Conservation (phyloP, 2,329 filamentous ascomycete species). For the Keithomyces neogunnii region DNA sequence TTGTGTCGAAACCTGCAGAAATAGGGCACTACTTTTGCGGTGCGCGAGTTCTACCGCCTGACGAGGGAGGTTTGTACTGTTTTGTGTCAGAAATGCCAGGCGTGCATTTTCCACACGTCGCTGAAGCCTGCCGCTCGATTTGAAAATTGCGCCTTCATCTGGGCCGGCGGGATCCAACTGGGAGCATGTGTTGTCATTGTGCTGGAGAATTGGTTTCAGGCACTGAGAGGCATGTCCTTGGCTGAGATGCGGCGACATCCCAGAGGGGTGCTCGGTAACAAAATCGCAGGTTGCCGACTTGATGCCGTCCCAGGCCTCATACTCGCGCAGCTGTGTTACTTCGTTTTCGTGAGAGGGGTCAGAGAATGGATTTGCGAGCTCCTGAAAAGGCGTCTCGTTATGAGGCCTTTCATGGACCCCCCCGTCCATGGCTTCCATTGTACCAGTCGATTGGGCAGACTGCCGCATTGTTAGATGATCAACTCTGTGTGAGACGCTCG, state of each 20-base stretch:
- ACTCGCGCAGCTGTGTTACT: slow-evolving; percentile 2
- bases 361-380: slow-evolving; percentile 3
- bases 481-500: too few relatives aligned
- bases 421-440: not conserved
- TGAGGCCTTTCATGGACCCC: not conserved
- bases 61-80: not conserved
- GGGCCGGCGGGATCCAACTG: slow-evolving; percentile 22
- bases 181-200: slow-evolving; percentile 14
- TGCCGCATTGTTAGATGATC: not conserved
- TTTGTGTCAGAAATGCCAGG: not conserved
- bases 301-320: not conserved
- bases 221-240: slow-evolving; percentile 2
- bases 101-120: not conserved
- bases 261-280: slow-evolving; percentile 5
- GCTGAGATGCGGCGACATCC: not conserved
- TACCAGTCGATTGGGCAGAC: slow-evolving; percentile 6
- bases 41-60: not conserved
- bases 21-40: not conserved
- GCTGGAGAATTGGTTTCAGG: not conserved
- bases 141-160: not conserved
- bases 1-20: not conserved
- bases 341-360: slow-evolving; percentile 7
- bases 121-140: not conserved
- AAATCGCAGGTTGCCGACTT: not conserved
- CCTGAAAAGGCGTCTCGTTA: not conserved